Conservation (phyloP, 2,329 filamentous ascomycete genomes). For the Sporothrix pseudoabietina region DNA sequence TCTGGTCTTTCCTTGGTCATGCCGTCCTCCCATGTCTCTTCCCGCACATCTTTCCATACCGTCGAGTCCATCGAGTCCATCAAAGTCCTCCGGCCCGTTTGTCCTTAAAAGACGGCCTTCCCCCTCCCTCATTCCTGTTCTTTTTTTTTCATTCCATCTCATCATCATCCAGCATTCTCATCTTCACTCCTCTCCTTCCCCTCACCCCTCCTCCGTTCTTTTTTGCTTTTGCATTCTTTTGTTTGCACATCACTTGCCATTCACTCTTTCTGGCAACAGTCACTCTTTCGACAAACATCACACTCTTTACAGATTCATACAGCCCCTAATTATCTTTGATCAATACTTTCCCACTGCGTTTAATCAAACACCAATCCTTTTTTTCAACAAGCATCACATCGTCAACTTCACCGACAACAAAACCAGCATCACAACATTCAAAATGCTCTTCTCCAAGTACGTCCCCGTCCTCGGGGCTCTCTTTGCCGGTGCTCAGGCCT, state of each 20-base stretch:
- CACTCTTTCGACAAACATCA: conserved; percentile 16
- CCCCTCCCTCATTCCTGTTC: conserved; percentile 23
- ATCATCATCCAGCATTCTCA: conserved; percentile 29
- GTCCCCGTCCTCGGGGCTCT: conserved; percentile 32
- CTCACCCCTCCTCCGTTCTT: neutral
- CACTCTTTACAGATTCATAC: neutral
- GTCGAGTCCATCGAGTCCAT: neutral
- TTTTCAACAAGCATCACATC: neutral
- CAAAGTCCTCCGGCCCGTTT: neutral
- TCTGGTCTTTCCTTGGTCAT: conserved; percentile 1
- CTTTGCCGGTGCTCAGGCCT: conserved; percentile 32
- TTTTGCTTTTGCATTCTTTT: conserved; percentile 16
- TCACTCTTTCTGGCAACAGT: conserved; percentile 28
- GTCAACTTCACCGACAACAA: neutral
- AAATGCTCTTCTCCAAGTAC: conserved; percentile 31
- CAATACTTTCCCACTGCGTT: neutral
- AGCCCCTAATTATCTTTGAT: neutral
- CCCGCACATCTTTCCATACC: neutral
- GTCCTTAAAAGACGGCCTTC: conserved; percentile 28
- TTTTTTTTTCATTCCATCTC: conserved; percentile 18
- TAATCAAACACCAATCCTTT: neutral
- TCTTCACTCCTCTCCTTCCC: conserved; percentile 17
- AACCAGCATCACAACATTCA: neutral
- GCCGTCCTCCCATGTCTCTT: neutral
- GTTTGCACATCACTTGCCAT: conserved; percentile 25